Evolutionary conservation across 2,329 filamentous ascomycete species (phyloP), one percentile per base, ranked within the genome.

Genomic region (Incumbomyces delicatus): DNA sequence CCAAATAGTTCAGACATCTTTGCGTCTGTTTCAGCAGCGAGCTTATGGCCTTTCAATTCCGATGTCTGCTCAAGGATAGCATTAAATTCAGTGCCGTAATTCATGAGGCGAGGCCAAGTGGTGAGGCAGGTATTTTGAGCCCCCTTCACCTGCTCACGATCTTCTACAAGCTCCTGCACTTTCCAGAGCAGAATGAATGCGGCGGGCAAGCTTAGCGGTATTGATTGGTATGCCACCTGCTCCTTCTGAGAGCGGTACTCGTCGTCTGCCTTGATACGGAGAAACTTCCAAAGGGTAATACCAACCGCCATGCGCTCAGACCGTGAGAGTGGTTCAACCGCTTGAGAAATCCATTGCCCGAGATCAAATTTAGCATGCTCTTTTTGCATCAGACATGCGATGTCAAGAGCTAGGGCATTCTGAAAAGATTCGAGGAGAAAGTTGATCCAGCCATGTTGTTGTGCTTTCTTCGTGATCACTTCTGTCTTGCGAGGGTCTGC

Each of bases 1-100:
- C 95, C 95, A 65, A 95, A 98, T 53, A 95, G 83, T 55, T 95
- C 87, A 60, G 96, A 89, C 92, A 98, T 98, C 63, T 87, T 86
- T 53, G 77, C 80, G 56, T 94, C 89, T 45, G 90, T 87, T 17
- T 81, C 80, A 16, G 77, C 73, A 0, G 89, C 83, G 1, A 98
- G 75, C 1, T 78, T 75, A 59, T 96, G 94, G n/a, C 86, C 82
- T 41, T 51, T 51, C 16, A 83, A 78, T 56, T 80, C 77, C 37
- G 87, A 85, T 60, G 94, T 95, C 8, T 76, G 74, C 58, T 96
- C 87, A 54, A 98, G 89, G 35, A 96, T 81, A 48, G 92, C 85
- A 63, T 98, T 88, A 52, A 84, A 89, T 3, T 86, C 88, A 65
- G 94, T 87, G 2, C 88, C 89, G 57, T 95, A 96, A 60, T 98